Evolutionary conservation across 805 yeast species (phyloP).

Genomic region (Yamadazyma philogaea): DNA sequence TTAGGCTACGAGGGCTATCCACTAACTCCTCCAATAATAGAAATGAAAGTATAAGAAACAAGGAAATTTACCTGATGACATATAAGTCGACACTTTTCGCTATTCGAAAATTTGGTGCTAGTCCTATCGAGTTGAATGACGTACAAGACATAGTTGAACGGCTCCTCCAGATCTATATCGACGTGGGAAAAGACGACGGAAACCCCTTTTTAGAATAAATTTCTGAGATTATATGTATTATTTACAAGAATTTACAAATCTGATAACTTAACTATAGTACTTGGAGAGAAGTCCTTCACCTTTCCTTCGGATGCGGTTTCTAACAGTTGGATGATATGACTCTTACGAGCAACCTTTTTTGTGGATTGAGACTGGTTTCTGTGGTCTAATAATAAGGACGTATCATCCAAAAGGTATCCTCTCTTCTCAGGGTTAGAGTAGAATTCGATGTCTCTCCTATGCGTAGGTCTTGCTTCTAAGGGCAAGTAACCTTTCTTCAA

Average conservation of each 20-base stretch:
- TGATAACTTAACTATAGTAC: constrained; percentile 17
- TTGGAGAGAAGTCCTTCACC: constrained; percentile 16
- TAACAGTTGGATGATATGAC: constrained; percentile 36
- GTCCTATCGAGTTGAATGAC: constrained; percentile 24
- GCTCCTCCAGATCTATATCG: constrained; percentile 35
- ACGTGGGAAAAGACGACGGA: constrained; percentile 14
- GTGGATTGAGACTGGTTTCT: constrained; percentile 19
- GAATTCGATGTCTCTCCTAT: constrained; percentile 72
- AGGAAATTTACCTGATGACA: constrained; percentile 43
- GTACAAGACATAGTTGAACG: constrained; percentile 41
- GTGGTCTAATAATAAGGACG: constrained; percentile 38
- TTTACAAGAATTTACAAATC: constrained; percentile 19
- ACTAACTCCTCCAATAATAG: constrained; percentile 16
- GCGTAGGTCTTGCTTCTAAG: constrained; percentile 79
- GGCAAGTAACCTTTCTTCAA: constrained; percentile 77
- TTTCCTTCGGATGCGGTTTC: constrained; percentile 26
- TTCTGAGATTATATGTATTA: not conserved
- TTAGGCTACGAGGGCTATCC: constrained; percentile 39
- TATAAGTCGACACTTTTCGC: constrained; percentile 37
- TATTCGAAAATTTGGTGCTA: constrained; percentile 29
- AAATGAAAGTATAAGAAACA: constrained; percentile 35
- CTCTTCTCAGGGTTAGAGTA: constrained; percentile 69
- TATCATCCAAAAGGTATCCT: constrained; percentile 63
- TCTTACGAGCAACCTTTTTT: constrained; percentile 26
- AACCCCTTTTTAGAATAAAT: constrained; percentile 9